Evolutionary conservation across 495 filamentous ascomycete genomes (phyloP), one percentile per base, ranked within the genome.

Genomic region (Trichoderma asperelloides): DNA sequence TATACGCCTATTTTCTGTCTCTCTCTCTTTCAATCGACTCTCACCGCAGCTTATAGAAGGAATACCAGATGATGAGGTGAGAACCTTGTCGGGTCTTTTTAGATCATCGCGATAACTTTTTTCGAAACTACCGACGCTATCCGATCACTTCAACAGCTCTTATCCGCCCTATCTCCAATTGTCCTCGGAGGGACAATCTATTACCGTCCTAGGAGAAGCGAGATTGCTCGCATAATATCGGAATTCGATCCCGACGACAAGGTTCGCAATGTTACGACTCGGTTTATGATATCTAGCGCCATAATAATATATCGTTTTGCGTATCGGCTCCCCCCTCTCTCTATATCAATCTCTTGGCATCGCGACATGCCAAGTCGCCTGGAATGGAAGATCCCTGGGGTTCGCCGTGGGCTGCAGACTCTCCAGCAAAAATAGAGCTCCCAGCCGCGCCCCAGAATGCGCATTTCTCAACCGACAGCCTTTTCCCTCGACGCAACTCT

Each of bases 361-460:
- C 64, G 41, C 64, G 23, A 65, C 43, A 64, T 70, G 65, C 65
- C 8, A 9, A 64, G 62, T 43, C 33, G 45, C 33, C 39, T 15
- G 47, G 23, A 23, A 67, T 67, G 66, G 66, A 67, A 15, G 66
- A 67, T 63, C 66, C 66, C 12, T 67, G 66, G 66, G 66, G 66
- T 62, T 67, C 66, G n/a, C 66, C 66, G 12, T 67, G 66, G 66
- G 66, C 55, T 21, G 40, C 57, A 47, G 40, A 62, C 66, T 40
- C 40, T 41, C 49, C 33, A 1, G 30, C n/a, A 5, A 41, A 62
- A 51, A 27, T 67, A 33, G 55, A 67, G 37, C 66, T 67, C 60
- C 23, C 39, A n/a, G 23, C 66, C 37, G 37, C 66, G 28, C 65
- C 47, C 49, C 65, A 49, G 21, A 57, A 37, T 9, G 47, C 49